Base-by-base conservation (phyloP, 805 yeast genomes). In the Kluyveromyces nonfermentans region DNA sequence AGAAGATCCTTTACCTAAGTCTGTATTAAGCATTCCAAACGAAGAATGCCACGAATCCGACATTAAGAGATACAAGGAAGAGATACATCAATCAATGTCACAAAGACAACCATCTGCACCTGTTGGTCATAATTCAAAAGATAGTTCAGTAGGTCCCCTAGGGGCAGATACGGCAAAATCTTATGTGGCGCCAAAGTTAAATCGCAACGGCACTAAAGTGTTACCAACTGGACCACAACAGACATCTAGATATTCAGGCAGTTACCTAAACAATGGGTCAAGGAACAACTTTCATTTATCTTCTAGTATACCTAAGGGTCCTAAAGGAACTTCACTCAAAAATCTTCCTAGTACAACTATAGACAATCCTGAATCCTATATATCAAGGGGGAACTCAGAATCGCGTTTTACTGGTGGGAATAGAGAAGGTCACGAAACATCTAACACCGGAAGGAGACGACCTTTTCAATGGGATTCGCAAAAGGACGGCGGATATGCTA, bases 41-140 rank as follows among this genome's bases (percentile, higher is more conserved):
- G 89, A 83, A 51, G 95, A 89, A 50, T 78, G 95, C 48, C 97
- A 93, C 60, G 97, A 90, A 62, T 74, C 88, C 20, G 96, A 87
- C 62, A 77, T 77, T 39, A 77, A 77, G 49, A 69, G 77, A 50
- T 71, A 74, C 64, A 72, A 71, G 60, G 68, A 68, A 57, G 74
- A 69, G 45, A 41, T 54, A 51, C 61, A 54, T 16, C 59, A 56
- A 42, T 56, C 60, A 3, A 51, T 60, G 54, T 57, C 64, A 5
- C 64, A 56, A 37, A 57, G 52, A 38, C 63, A 56, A 1, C 66
- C 64, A 18, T 50, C 63, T 2, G 65, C 65, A 5, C 65, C 64
- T 5, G 51, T 46, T 33, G 66, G 65, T 5, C 65, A 61, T 46
- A 41, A 50, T 15, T 32, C 33, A 31, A 37, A 19, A 41, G 41